Evolutionary conservation across 208 protist genomes (phyloP), one percentile per base, ranked within the genome.

Genomic region (Lotmaria passim): DNA sequence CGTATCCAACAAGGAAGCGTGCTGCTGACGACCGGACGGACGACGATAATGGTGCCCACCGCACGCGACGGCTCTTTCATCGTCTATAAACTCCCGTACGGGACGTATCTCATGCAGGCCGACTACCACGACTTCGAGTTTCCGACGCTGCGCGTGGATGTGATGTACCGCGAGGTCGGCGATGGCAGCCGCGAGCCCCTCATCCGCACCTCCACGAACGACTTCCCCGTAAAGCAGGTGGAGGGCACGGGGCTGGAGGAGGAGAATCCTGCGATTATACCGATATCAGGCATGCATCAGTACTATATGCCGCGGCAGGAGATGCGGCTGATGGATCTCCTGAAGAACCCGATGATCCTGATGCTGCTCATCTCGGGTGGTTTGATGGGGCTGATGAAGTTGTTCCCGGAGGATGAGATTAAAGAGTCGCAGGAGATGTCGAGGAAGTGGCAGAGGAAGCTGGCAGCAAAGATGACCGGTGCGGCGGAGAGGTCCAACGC

Each of bases 71-170:
- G 91, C 14, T 81, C 80, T 21, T 96, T 96, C 65, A 85, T 90
- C 23, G 77, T 79, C 5, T 81, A 91, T 66, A 72, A 80, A 44
- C 47, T 96, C 12, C 88, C 91, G 3, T 91, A 87, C 70, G 91
- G 91, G 39, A 82, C 79, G n/a, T 96, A 96, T 66, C 64, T 90
- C 31, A 65, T 96, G 28, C 87, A 93, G 66, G 82, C 74, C 15
- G 91, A 96, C 36, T 96, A 87, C 73, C 77, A 86, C 63, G 62
- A 96, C 73, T 92, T 93, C 50, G 65, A 82, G 60, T 96, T 93
- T 50, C 91, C 87, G 21, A 90, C 84, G 17, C 64, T 96, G 47
- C 85, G 85, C 21, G 77, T 93, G 0, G 86, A 90, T 11, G 73
- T 96, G 23, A 73, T 81, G 78, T 87, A 89, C 75, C 50, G 72